Evolutionary conservation across 2,329 filamentous ascomycete species (phyloP).

Genomic region (Aspergillus sp.): DNA sequence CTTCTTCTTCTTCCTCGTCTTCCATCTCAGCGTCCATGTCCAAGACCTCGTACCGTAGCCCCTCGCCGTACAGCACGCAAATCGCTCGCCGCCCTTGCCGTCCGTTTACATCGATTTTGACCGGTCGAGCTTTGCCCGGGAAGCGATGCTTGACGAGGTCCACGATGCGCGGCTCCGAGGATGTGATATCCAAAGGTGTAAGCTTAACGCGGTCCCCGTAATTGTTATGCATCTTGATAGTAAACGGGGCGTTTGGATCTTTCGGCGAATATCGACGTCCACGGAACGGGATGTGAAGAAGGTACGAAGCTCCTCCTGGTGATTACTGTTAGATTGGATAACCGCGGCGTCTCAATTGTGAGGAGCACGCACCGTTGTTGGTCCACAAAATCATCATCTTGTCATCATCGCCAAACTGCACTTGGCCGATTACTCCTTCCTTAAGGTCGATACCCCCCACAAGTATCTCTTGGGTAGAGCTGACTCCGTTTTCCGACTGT

Average conservation of each 20-base stretch:
- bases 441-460: slow-evolving; percentile 39
- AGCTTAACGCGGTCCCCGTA: slow-evolving; percentile 20
- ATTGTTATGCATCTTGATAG: slow-evolving; percentile 29
- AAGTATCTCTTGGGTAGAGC: slow-evolving; percentile 44
- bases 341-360: not conserved
- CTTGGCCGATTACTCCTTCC: slow-evolving; percentile 55
- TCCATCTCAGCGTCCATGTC: slow-evolving; percentile 56
- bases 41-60: slow-evolving; percentile 59
- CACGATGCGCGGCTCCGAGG: slow-evolving; percentile 21
- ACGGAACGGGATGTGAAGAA: slow-evolving; percentile 42
- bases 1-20: slow-evolving; percentile 34
- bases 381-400: slow-evolving; percentile 64
- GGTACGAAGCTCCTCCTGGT: slow-evolving; percentile 33
- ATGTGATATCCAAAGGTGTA: slow-evolving; percentile 27
- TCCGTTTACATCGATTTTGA: slow-evolving; percentile 60
- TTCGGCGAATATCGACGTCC: slow-evolving; percentile 15
- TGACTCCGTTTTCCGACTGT: slow-evolving; percentile 64
- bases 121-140: slow-evolving; percentile 50
- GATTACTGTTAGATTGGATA: slow-evolving; percentile 4
- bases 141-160: slow-evolving; percentile 54
- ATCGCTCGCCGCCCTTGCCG: slow-evolving; percentile 57
- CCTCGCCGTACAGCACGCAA: slow-evolving; percentile 59
- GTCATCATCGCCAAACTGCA: slow-evolving; percentile 70
- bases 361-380: slow-evolving; percentile 32
- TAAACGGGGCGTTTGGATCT: slow-evolving; percentile 16